Base-by-base conservation (phyloP, 208 protist genomes). In the Herpetomonas samuelpessoai region DNA sequence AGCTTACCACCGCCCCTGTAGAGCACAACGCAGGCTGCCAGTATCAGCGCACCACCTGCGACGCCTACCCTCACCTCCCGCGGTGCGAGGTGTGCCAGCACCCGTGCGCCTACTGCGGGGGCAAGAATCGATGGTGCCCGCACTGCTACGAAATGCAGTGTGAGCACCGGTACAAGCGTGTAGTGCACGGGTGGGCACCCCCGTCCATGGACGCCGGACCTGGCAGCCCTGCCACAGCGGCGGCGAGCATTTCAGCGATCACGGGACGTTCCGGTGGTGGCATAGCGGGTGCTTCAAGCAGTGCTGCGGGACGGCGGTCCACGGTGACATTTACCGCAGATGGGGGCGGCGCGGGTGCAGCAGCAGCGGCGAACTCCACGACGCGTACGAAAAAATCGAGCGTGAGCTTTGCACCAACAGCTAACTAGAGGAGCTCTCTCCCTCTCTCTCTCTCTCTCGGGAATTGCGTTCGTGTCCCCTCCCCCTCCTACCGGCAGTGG, bases 131-230 rank as follows among this genome's bases (percentile, higher is more conserved):
- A 2, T 93, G 86, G 83, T 96, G 86, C 47, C 86, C 90, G 3
- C 75, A 96, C 63, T 96, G 90, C 68, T 91, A 88, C 51, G 90
- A 96, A 54, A 80, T 63, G 3, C 86, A 81, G 56, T 96, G 90
- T 60, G 54, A 56, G 7, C 76, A 77, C 57, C 81, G 77, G 10
- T 90, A 91, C 74, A 92, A 81, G 51, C 81, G 90, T 3, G 64
- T 92, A 1, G 77, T 96, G 52, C 82, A 88, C 30, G 86, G 89
- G 3, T 67, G 81, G 35, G 74, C 72, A 12, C 39, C 29, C 4
- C 4, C 9, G 2, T 7, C 18, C 1, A 10, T 18, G 2, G 52
- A 66, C 14, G 67, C 52, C 9, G 56, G 47, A 19, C 62, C 62
- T 3, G 66, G 39, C 46, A 61, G 38, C 9, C 44, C 47, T 1